Conservation (phyloP, 495 filamentous ascomycete species). For the Acidiella bohemica region DNA sequence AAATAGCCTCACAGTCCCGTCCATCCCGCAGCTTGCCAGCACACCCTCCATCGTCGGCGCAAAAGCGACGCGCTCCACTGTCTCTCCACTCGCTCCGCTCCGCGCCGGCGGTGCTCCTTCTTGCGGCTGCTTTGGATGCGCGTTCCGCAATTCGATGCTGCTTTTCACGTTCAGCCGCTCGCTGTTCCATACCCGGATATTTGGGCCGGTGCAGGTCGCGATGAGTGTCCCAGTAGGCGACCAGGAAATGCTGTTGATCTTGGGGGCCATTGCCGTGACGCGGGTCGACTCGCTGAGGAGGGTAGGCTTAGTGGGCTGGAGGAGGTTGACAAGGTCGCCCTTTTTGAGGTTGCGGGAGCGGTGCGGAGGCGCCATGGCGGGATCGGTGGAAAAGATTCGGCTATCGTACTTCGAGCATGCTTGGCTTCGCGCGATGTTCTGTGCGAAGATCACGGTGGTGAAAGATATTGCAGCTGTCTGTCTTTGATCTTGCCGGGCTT, state of each 20-base stretch:
- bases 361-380: slow-evolving; percentile 4
- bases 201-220: slow-evolving; percentile 76
- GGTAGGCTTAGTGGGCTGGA: slow-evolving; percentile 22
- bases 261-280: slow-evolving; percentile 19
- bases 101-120: not conserved
- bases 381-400: no score
- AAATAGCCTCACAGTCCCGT: slow-evolving; percentile 85
- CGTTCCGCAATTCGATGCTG: slow-evolving; percentile 37
- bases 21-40: slow-evolving; percentile 69
- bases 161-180: slow-evolving; percentile 16
- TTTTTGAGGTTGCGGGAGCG: slow-evolving; percentile 10
- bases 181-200: slow-evolving; percentile 29
- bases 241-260: slow-evolving; percentile 70
- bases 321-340: slow-evolving; percentile 13
- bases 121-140: slow-evolving; percentile 8
- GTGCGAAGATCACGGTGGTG: no score
- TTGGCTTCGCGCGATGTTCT: no score
- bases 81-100: slow-evolving; percentile 54
- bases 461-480: no score
- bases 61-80: slow-evolving; percentile 78
- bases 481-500: no score
- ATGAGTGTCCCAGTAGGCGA: slow-evolving; percentile 75
- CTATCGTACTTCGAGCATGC: no score
- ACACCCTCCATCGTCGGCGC: slow-evolving; percentile 81
- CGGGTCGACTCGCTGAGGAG: slow-evolving; percentile 22